Conservation (phyloP, 1,284 basidiomycete species). For the Ganoderma lingzhi region DNA sequence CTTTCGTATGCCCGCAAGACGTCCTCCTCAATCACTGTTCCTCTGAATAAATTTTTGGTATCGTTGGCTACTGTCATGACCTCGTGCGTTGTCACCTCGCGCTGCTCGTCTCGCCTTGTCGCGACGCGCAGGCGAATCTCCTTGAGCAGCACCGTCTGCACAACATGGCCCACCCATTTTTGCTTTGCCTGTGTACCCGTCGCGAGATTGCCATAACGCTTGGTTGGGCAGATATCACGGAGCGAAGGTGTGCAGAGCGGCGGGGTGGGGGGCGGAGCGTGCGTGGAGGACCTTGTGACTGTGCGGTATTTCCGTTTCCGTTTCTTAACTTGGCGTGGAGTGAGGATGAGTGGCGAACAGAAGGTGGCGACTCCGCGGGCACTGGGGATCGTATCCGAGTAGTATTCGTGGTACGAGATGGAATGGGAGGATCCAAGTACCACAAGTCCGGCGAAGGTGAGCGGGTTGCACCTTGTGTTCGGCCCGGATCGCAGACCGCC, state of each 20-base stretch:
- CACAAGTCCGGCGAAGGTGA: background rate
- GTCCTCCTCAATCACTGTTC: background rate
- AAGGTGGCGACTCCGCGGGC: background rate
- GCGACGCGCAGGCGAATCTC: conserved; percentile 28
- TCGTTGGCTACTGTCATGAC: conserved; percentile 7
- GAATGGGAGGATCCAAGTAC: background rate
- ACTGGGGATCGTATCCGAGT: background rate
- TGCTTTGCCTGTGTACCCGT: conserved; percentile 3
- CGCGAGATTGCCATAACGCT: background rate
- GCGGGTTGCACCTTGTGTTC: background rate
- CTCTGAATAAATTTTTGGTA: background rate
- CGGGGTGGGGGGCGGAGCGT: background rate
- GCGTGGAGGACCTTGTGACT: background rate
- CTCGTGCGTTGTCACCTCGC: conserved; percentile 31
- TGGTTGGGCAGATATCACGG: background rate
- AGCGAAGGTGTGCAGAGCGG: background rate
- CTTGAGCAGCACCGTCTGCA: conserved; percentile 7
- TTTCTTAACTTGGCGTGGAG: background rate
- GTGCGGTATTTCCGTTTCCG: background rate
- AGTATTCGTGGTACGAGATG: background rate
- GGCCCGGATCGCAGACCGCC: background rate
- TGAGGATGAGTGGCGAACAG: background rate
- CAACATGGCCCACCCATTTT: conserved; percentile 17
- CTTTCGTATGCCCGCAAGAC: conserved; percentile 5
- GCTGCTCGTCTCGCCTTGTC: conserved; percentile 17